Percentiles rank a stretch among this genome's conserved stretches.
phyloP scores from a whole-genome alignment of 2,329 filamentous ascomycete genomes.

The Rutstroemia sp. region DNA sequence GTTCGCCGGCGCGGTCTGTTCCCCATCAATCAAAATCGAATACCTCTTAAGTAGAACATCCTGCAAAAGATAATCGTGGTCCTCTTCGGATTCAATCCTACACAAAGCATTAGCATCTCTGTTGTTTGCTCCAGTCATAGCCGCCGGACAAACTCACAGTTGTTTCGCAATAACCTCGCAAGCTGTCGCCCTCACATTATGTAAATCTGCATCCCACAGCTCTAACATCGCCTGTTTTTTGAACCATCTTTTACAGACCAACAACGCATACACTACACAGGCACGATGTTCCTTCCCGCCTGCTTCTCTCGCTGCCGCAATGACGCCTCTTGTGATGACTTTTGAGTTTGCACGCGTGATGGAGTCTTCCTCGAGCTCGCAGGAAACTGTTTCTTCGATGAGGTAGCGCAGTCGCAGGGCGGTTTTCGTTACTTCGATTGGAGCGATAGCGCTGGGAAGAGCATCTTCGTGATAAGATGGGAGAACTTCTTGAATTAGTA shows the following conservation, averaged over 20 bases:
- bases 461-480: conserved; percentile 52
- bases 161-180: conserved; percentile 90
- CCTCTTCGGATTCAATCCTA: conserved; percentile 78
- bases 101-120: not conserved
- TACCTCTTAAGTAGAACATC: conserved; percentile 82
- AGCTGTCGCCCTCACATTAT: conserved; percentile 69
- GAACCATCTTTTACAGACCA: conserved; percentile 57
- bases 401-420: conserved; percentile 86
- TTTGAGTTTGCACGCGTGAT: conserved; percentile 77
- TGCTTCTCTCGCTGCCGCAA: conserved; percentile 74
- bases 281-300: conserved; percentile 66
- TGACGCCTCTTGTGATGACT: conserved; percentile 73
- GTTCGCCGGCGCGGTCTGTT: conserved; percentile 70
- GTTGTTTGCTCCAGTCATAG: not conserved
- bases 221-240: conserved; percentile 70
- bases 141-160: conserved; percentile 36
- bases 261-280: conserved; percentile 53
- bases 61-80: conserved; percentile 71
- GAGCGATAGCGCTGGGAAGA: conserved; percentile 60
- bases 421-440: conserved; percentile 78
- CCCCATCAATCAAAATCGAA: conserved; percentile 66
- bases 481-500: conserved; percentile 49
- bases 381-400: conserved; percentile 82
- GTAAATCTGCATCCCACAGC: conserved; percentile 87
- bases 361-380: conserved; percentile 70